Conservation (phyloP, 768 basidiomycete genomes). For the Lyophyllum atratum region DNA sequence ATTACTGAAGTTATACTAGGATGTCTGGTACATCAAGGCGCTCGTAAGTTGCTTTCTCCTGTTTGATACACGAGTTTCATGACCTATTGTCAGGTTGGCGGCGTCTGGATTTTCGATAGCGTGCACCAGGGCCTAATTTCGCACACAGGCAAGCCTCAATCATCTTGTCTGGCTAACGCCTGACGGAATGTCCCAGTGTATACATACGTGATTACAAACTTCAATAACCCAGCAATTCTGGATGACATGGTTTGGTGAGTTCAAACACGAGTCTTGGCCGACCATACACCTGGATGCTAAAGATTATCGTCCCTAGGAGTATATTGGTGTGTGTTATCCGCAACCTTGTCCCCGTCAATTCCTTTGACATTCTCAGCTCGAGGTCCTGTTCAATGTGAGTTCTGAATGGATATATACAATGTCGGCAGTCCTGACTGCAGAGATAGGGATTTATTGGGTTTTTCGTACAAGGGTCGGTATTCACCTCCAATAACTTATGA, state of each 20-base stretch:
- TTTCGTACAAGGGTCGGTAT: slow-evolving; percentile 52
- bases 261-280: background rate
- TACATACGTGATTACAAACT: slow-evolving; percentile 54
- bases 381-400: slow-evolving; percentile 58
- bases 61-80: background rate
- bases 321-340: slow-evolving; percentile 39
- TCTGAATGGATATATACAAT: background rate
- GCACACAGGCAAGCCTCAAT: slow-evolving; percentile 43
- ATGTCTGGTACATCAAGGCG: slow-evolving; percentile 53
- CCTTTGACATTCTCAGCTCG: slow-evolving; percentile 36
- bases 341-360: background rate
- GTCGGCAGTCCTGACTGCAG: background rate
- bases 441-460: slow-evolving; percentile 52
- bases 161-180: background rate
- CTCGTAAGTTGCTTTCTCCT: slow-evolving; percentile 35
- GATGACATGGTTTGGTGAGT: slow-evolving; percentile 49
- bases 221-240: slow-evolving; percentile 41
- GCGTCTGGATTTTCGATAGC: slow-evolving; percentile 51
- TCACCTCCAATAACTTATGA: background rate
- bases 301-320: slow-evolving; percentile 37
- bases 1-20: slow-evolving; percentile 25
- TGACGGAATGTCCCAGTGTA: slow-evolving; percentile 41
- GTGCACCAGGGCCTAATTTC: slow-evolving; percentile 56
- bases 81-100: slow-evolving; percentile 38
- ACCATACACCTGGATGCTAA: background rate